Evolutionary conservation across 2,329 filamentous ascomycete genomes (phyloP).

Genomic region (Fusarium foetens): DNA sequence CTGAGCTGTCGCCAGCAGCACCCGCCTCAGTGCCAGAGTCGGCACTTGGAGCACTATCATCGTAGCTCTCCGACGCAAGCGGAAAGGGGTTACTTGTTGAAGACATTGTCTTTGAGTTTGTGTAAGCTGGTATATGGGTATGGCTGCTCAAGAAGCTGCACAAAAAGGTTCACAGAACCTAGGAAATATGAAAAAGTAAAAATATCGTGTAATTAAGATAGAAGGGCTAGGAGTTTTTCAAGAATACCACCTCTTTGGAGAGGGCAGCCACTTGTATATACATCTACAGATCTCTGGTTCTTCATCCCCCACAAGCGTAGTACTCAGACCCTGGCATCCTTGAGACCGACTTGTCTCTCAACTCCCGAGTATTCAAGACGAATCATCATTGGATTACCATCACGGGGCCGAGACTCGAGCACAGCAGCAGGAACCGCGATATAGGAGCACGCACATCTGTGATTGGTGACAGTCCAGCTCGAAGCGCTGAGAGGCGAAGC

Average conservation of each 20-base stretch:
- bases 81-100: slow-evolving; percentile 54
- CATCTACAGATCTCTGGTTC: slow-evolving; percentile 21
- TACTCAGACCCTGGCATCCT: slow-evolving; percentile 15
- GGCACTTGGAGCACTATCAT: slow-evolving; percentile 50
- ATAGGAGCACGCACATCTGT: slow-evolving; percentile 18
- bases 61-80: slow-evolving; percentile 55
- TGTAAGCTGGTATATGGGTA: slow-evolving; percentile 9
- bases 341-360: slow-evolving; percentile 29
- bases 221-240: neutral
- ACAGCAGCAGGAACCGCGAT: slow-evolving; percentile 26
- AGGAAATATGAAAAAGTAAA: slow-evolving; percentile 12
- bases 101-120: slow-evolving; percentile 50
- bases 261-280: slow-evolving; percentile 43
- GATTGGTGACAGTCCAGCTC: slow-evolving; percentile 44
- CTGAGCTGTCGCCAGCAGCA: slow-evolving; percentile 70
- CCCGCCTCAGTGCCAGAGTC: slow-evolving; percentile 66
- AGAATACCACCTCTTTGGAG: slow-evolving; percentile 1
- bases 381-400: slow-evolving; percentile 37
- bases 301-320: slow-evolving; percentile 29
- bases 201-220: slow-evolving; percentile 14
- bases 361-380: slow-evolving; percentile 22
- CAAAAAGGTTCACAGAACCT: slow-evolving; percentile 37
- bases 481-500: slow-evolving; percentile 46
- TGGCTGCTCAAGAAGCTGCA: slow-evolving; percentile 2
- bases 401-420: slow-evolving; percentile 31